Conservation (phyloP, 192 early-diverging fungal genomes). For the Podila clonocystis region DNA sequence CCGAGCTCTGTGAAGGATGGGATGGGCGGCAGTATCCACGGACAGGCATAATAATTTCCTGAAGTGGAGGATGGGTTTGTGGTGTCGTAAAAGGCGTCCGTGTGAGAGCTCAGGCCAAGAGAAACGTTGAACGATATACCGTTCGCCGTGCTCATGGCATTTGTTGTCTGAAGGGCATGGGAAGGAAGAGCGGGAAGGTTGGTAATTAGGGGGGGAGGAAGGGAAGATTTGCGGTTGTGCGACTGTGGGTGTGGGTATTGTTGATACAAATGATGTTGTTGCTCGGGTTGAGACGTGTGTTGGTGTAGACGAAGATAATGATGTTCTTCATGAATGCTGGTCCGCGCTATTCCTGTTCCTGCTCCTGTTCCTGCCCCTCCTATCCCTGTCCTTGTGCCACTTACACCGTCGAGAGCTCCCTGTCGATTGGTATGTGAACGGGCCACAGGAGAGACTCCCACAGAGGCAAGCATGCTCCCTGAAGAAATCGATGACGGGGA, state of each 20-base stretch:
- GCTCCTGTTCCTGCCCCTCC: background rate
- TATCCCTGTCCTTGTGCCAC: background rate
- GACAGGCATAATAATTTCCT: conserved; percentile 11
- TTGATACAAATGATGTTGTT: conserved; percentile 1
- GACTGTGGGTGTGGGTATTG: background rate
- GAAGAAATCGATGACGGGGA: background rate
- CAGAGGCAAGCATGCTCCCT: background rate
- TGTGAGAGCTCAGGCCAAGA: background rate
- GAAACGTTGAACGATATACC: background rate
- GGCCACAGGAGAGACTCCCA: background rate
- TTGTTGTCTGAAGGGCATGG: background rate
- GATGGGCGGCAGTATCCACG: conserved; percentile 34
- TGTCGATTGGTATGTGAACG: background rate
- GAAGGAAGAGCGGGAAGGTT: background rate
- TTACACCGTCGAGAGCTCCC: background rate
- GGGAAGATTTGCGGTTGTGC: conserved; percentile 2
- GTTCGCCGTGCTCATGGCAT: background rate
- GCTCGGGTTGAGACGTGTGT: background rate
- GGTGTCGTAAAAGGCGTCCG: background rate
- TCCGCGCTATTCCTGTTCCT: conserved; percentile 10
- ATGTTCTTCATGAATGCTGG: background rate
- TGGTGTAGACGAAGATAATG: background rate
- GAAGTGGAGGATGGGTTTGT: background rate
- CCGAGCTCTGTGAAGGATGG: conserved; percentile 46
- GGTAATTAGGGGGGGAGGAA: background rate